Evolutionary conservation across 176 grass and related monocot species (phyloP), one percentile per base, ranked within the genome.

Genomic region (Oryza rufipogon): DNA sequence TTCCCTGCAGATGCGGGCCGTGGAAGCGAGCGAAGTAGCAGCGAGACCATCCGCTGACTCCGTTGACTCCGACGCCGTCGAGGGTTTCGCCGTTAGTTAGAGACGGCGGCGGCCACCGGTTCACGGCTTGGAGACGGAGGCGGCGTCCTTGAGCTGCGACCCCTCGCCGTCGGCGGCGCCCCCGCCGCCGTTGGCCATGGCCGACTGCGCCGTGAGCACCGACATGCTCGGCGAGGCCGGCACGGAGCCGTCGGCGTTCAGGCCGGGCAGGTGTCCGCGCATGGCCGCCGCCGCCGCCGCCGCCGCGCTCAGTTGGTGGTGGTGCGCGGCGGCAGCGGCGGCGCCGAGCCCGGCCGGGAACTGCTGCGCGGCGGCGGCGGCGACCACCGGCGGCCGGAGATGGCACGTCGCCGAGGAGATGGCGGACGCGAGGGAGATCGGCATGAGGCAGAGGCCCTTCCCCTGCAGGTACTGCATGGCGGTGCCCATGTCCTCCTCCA

Each of bases 381-480:
- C 72, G 12, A 20, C 73, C 4, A 36, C 58, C 6, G 87, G 79
- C 4, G 84, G 88, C 0, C 80, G 88, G 80, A 90, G 56, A 46
- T 87, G 84, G 88, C 80, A 90, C 28, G 96, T 90, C 39, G 89
- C 89, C 47, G 96, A 78, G 68, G 96, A 98, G 77, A 98, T 98
- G 76, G 91, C 96, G 8, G 96, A 93, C 76, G 96, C 96, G 49
- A 98, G 96, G 47, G 96, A 95, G 73, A 98, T 70, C 19, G 96
- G 96, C 96, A 98, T 98, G 78, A 98, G 96, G 91, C 96, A 98
- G 48, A 98, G 93, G 2, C 96, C 96, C 80, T 98, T 98, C 58
- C 96, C 96, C 71, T 98, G 96, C 47, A 98, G 93, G 89, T 98
- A 98, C 80, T 98, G 96, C 96, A 98, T 98, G 58, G 96, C 96